Base-by-base conservation (phyloP, 129 eudicot species). In the Rutidosis leptorrhynchoides region DNA sequence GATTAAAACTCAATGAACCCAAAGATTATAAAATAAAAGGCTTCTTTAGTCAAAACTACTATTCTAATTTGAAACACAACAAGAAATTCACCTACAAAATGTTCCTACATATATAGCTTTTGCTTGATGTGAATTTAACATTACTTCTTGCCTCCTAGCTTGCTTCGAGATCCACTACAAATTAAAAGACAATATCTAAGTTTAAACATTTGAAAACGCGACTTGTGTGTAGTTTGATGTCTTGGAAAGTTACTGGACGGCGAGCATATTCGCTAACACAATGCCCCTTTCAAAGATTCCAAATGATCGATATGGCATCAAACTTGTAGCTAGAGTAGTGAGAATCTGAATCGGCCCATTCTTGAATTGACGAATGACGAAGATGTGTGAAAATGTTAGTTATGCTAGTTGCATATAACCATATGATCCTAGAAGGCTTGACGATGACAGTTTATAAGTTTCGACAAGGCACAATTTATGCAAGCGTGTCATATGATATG, bases 51-150 rank as follows among this genome's bases (percentile, higher is more conserved):
- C 79, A 74, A 32, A 56, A 1, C 7, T 40, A 45, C n/a, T 40
- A 67, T 66, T 62, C 25, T 65, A 7, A 28, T 35, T 43, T 8
- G 48, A 42, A 67, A 65, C 17, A 46, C 28, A 55, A 66, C 59
- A 57, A 37, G 15, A 27, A 37, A 40, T 56, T 67, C 16, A 37
- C 45, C 46, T 20, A 17, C 46, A 14, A 46, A 20, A 48, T 66
- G 73, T 58, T 74, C 68, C 68, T 35, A 57, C 4, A 67, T 35
- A 57, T 2, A 67, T 67, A 60, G 73, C 78, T 58, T 74, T n/a
- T 65, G 19, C 74, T 58, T 74, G 74, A 67, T 67, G 74, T 58
- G 79, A 74, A 45, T 30, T 45, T 74, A 53, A 74, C 63, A 67
- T 35, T 59, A 30, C 17, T 58, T 58, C 69, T 60, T 74, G 74